Conservation (phyloP, 495 filamentous ascomycete species). For the Pyrenula massariospora region DNA sequence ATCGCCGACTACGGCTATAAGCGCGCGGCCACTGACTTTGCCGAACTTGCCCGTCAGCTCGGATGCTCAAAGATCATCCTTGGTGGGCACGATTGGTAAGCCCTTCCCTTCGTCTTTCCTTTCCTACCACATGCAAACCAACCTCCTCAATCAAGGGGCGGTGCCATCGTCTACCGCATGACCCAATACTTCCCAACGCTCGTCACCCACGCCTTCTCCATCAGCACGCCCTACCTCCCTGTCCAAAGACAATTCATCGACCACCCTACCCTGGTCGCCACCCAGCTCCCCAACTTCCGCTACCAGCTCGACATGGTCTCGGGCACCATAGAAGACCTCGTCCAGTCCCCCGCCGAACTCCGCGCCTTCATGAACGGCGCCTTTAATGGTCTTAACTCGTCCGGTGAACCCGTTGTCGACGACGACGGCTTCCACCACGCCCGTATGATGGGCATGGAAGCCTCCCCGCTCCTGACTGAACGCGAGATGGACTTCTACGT, state of each 20-base stretch:
- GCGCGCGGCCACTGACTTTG: conserved; percentile 22
- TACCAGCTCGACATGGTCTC: conserved; percentile 75
- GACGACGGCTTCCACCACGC: not conserved
- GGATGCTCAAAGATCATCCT: conserved; percentile 51
- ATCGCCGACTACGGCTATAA: conserved; percentile 22
- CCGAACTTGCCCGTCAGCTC: conserved; percentile 38
- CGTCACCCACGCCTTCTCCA: conserved; percentile 57
- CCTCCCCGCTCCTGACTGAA: not conserved
- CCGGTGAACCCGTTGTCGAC: conserved; percentile 27
- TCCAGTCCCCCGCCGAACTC: conserved; percentile 45
- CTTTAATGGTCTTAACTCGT: conserved; percentile 49
- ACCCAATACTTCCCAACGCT: conserved; percentile 62
- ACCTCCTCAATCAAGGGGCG: conserved; percentile 28
- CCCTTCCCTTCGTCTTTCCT: not conserved
- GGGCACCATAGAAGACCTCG: conserved; percentile 47
- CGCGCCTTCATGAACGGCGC: conserved; percentile 55
- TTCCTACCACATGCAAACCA: not conserved
- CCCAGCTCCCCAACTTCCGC: conserved; percentile 50
- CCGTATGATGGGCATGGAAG: not conserved
- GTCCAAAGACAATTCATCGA: conserved; percentile 35
- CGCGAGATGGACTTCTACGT: conserved; percentile 69
- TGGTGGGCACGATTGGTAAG: conserved; percentile 82
- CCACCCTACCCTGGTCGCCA: conserved; percentile 41
- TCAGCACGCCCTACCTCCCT: conserved; percentile 64
- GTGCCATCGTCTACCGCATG: conserved; percentile 46